Base-by-base conservation (phyloP, 805 yeast species). In the Candida odintsovae region DNA sequence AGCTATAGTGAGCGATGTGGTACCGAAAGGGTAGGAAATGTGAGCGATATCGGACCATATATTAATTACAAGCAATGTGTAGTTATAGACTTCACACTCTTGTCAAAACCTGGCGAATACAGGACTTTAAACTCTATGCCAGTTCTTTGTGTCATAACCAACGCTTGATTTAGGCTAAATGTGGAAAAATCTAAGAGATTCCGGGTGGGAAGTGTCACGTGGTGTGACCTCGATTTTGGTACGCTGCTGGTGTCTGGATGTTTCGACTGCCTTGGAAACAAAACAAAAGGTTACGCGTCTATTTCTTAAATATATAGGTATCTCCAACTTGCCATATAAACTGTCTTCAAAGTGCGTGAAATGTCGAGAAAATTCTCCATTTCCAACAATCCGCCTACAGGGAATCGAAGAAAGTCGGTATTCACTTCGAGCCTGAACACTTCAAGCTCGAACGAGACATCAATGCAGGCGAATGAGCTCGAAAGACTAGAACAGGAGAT, bases 401-500 rank as follows among this genome's bases (percentile, higher is more conserved):
- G 48, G 11, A 55, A 49, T 47, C 54, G 62, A 43, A 47, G 64
- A 29, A 60, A 58, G 42, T 60, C 64, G 0, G 51, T 60, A 15
- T 58, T 58, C 41, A 53, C 54, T 3, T 53, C 63, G 0, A 44
- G 47, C 3, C 15, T 44, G 18, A 55, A 47, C 42, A 50, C 44
- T 41, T 48, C 47, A 39, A 46, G 31, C 35, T 38, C 54, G 6
- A 43, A 39, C 3, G 62, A 55, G 41, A 50, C 61, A 1, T 49
- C 63, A 0, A 47, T 53, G 6, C 63, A 61, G 42, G 56, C 63
- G 3, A 50, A 53, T 6, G 64, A 61, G 41, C 45, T 83, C 57
- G 95, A 88, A 57, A 71, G 78, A 55, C 63, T 87, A 39, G 95
- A 89, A 57, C 95, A 86, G 61, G 85, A 82, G 58, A 85, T 87